phyloP scores from a whole-genome alignment of 129 eudicot species.

The Rutidosis leptorrhynchoides region DNA sequence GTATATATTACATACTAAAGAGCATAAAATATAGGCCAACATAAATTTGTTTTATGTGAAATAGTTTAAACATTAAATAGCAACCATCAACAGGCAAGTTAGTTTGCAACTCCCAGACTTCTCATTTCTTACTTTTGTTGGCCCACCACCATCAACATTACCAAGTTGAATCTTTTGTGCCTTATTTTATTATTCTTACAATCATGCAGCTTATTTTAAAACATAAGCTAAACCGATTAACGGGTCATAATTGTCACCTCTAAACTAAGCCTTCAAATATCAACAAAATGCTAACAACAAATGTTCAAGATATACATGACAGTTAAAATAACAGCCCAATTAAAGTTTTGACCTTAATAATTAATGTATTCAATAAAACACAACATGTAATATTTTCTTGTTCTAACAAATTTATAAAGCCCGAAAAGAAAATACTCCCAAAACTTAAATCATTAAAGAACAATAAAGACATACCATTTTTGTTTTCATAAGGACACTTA shows the following conservation, averaged over 20 bases:
- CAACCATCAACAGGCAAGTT: conserved; percentile 13
- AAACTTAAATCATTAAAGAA: conserved; percentile 11
- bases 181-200: neutral
- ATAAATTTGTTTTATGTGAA: neutral
- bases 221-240: neutral
- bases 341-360: neutral
- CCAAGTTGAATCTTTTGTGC: conserved; percentile 8
- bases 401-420: conserved; percentile 9
- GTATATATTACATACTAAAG: too few species aligned
- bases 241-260: neutral
- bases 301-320: too few species aligned
- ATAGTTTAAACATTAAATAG: neutral
- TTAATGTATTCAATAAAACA: conserved; percentile 13
- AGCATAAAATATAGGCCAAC: neutral
- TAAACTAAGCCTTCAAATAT: neutral
- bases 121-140: conserved; percentile 28
- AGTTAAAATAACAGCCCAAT: neutral
- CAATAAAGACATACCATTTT: too few species aligned
- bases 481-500: too few species aligned
- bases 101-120: conserved; percentile 3
- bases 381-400: conserved; percentile 18
- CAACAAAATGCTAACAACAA: neutral
- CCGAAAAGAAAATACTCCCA: conserved; percentile 16
- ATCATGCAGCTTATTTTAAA: conserved; percentile 1
- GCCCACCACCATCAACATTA: conserved; percentile 15